phyloP scores from a whole-genome alignment of 768 basidiomycete genomes.

The Mycena crocata region DNA sequence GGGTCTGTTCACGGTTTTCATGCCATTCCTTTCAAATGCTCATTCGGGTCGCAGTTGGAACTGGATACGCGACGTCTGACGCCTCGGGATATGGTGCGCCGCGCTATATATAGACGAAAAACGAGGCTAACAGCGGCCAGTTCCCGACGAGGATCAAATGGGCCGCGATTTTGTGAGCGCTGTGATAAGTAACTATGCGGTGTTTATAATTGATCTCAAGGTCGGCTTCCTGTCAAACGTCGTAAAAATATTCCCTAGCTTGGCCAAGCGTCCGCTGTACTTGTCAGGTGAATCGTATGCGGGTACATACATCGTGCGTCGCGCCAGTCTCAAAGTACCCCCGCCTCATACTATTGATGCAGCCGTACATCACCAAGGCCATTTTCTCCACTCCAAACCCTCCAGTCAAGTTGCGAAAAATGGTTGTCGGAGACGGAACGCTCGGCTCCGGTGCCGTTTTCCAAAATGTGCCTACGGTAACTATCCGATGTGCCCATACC shows the following conservation, averaged over 20 bases:
- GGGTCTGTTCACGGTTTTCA: constrained; percentile 52
- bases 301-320: constrained; percentile 73
- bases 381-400: constrained; percentile 72
- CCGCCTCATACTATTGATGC: neutral
- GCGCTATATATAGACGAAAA: neutral
- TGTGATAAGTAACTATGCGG: neutral
- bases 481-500: constrained; percentile 30
- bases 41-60: constrained; percentile 45
- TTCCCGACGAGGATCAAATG: constrained; percentile 73
- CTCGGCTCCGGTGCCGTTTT: constrained; percentile 64
- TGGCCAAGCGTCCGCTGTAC: constrained; percentile 73
- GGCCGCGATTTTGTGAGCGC: constrained; percentile 65
- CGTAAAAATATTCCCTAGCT: constrained; percentile 78
- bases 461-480: constrained; percentile 66
- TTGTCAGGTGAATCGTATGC: constrained; percentile 82
- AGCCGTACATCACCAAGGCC: constrained; percentile 78
- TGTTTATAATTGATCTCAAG: constrained; percentile 46
- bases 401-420: constrained; percentile 75
- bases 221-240: constrained; percentile 78
- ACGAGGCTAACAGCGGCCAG: constrained; percentile 40
- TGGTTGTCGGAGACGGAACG: constrained; percentile 78
- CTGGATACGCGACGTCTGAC: constrained; percentile 74
- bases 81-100: constrained; percentile 65
- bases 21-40: neutral
- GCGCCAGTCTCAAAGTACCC: too few species aligned